Conservation (phyloP, 2,329 filamentous ascomycete genomes). For the Aspergillus spinulosporus region DNA sequence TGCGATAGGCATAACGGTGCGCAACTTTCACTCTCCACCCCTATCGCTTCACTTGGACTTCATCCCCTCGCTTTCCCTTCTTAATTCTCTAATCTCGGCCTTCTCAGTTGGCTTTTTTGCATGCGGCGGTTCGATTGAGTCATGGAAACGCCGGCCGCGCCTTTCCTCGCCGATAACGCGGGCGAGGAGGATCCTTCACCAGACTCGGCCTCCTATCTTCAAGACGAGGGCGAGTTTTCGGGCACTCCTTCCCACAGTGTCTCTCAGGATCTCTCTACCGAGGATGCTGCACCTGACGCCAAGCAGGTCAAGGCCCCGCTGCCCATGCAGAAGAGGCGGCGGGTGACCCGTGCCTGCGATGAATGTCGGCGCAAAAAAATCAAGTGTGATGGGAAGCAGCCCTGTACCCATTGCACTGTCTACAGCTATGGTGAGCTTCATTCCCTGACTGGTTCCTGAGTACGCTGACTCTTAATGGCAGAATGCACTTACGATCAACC, state of each 20-base stretch:
- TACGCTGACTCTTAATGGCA: conserved; percentile 40
- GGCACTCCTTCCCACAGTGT: conserved; percentile 16
- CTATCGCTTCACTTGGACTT: conserved; percentile 8
- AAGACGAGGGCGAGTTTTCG: conserved; percentile 22
- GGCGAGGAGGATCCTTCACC: conserved; percentile 33
- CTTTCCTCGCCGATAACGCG: conserved; percentile 26
- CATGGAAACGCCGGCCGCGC: conserved; percentile 29
- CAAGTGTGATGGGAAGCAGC: conserved; percentile 83
- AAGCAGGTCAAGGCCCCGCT: conserved; percentile 35
- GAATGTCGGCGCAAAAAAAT: conserved; percentile 85
- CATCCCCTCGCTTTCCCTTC: conserved; percentile 9
- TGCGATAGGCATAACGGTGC: conserved; percentile 21
- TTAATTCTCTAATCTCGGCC: neutral
- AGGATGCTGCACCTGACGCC: conserved; percentile 27
- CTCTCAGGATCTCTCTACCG: conserved; percentile 18
- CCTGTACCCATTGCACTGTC: conserved; percentile 92
- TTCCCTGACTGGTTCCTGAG: neutral
- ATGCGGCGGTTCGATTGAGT: conserved; percentile 21
- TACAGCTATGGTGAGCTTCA: conserved; percentile 85
- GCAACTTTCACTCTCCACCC: conserved; percentile 18
- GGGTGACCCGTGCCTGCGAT: conserved; percentile 79
- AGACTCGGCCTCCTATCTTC: conserved; percentile 22
- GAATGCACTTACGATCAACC: conserved; percentile 96
- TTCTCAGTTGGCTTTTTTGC: conserved; percentile 15
- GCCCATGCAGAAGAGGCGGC: conserved; percentile 72